Percentiles rank a stretch among this genome's conserved stretches.
These are phyloP conservation scores for Rhizopogon vinicolor DNA, from an alignment of 768 basidiomycete genomes.

Conservation along the genomic window DNA sequence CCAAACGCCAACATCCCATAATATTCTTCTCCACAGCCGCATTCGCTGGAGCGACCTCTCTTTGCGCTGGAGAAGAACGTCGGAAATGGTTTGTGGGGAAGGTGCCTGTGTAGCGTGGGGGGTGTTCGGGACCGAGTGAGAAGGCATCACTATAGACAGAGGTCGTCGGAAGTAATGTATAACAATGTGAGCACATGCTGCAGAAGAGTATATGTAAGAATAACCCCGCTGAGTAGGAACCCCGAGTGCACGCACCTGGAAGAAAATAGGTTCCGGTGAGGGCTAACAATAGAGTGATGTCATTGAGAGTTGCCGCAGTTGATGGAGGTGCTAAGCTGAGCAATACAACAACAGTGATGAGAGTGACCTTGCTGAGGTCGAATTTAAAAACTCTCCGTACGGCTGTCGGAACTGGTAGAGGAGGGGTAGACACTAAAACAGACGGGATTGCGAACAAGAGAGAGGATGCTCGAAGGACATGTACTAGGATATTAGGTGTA, in stretches of 20 bases:
- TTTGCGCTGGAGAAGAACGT: constrained; percentile 81
- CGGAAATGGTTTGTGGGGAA: constrained; percentile 33
- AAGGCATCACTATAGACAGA: constrained; percentile 77
- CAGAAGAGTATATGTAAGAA: not conserved
- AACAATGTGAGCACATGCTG: constrained; percentile 72
- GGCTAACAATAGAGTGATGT: constrained; percentile 44
- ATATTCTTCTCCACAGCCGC: constrained; percentile 63
- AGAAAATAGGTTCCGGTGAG: constrained; percentile 57
- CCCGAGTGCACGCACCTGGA: constrained; percentile 39
- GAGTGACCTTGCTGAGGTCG: constrained; percentile 41
- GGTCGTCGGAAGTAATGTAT: constrained; percentile 85
- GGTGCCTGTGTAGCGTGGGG: constrained; percentile 14
- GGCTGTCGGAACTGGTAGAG: constrained; percentile 43
- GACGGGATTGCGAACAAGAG: constrained; percentile 59
- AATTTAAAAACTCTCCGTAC: constrained; percentile 34
- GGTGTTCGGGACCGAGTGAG: constrained; percentile 16
- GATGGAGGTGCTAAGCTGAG: constrained; percentile 43
- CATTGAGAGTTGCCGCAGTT: constrained; percentile 38
- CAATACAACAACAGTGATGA: constrained; percentile 35
- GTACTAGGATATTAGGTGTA: constrained; percentile 7
- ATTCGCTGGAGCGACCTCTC: constrained; percentile 77
- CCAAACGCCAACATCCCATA: constrained; percentile 87
- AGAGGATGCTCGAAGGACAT: constrained; percentile 42
- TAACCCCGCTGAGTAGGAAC: not conserved
- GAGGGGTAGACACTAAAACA: constrained; percentile 51